These are phyloP conservation scores for Verticillium nonalfalfae DNA, from an alignment of 2,329 filamentous ascomycete species.

Conservation along the genomic window DNA sequence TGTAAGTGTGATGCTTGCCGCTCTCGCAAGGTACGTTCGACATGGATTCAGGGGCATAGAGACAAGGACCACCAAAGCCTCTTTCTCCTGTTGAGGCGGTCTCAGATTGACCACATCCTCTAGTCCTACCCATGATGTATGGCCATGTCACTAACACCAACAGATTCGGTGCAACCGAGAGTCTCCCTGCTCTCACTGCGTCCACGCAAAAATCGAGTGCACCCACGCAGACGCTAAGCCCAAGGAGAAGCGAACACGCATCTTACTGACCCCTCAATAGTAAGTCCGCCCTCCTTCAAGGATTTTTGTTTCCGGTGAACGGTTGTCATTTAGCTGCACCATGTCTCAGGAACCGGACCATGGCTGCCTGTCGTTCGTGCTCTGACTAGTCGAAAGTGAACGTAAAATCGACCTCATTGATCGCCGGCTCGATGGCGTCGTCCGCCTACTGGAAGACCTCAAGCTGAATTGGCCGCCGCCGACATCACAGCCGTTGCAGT, in stretches of 20 bases:
- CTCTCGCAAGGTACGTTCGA: slow-evolving; percentile 21
- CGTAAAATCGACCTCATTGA: slow-evolving; percentile 31
- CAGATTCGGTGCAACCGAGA: slow-evolving; percentile 30
- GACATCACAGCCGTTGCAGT: neutral
- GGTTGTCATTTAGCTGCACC: too few species aligned
- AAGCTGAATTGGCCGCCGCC: slow-evolving; percentile 16
- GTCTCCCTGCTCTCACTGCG: slow-evolving; percentile 26
- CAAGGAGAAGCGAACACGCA: slow-evolving; percentile 28
- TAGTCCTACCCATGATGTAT: neutral
- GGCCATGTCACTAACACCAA: neutral
- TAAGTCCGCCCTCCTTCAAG: slow-evolving; percentile 13
- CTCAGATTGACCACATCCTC: neutral
- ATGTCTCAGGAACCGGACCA: too few species aligned
- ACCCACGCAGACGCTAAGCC: slow-evolving; percentile 22
- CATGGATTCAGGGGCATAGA: too few species aligned
- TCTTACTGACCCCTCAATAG: slow-evolving; percentile 30
- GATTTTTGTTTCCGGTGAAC: too few species aligned
- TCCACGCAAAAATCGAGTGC: slow-evolving; percentile 28
- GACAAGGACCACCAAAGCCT: too few species aligned
- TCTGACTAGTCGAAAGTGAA: slow-evolving; percentile 17
- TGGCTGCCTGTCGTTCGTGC: neutral
- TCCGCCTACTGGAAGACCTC: slow-evolving; percentile 24
- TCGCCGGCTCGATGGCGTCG: slow-evolving; percentile 24
- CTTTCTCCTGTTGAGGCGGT: neutral
- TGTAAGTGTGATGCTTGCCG: slow-evolving; percentile 23